phyloP scores from a whole-genome alignment of 208 protist genomes.

The Leishmania lainsoni region DNA sequence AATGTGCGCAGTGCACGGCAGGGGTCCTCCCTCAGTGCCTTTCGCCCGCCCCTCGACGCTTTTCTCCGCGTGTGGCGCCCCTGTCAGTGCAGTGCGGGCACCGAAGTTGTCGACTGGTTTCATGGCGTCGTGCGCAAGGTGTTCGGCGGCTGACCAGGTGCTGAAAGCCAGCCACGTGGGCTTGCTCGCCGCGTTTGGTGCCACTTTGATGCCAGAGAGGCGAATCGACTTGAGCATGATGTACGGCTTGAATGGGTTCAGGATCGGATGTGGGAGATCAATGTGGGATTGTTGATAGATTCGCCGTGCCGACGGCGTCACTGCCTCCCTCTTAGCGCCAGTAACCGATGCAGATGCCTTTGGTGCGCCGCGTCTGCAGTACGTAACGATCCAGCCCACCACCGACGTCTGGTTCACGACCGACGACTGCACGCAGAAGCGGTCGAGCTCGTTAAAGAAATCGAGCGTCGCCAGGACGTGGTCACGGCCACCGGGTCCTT shows the following conservation, averaged over 20 bases:
- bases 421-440: constrained; percentile 34
- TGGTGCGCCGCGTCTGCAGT: constrained; percentile 14
- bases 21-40: neutral
- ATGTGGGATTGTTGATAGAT: constrained; percentile 13
- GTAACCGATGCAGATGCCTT: neutral
- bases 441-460: constrained; percentile 39
- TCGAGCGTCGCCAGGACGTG: constrained; percentile 38
- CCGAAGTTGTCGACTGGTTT: neutral
- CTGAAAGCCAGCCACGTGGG: constrained; percentile 53
- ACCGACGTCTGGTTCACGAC: constrained; percentile 14
- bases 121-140: neutral
- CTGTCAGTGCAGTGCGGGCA: neutral
- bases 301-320: neutral
- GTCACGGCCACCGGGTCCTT: constrained; percentile 15
- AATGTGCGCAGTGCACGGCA: too few species aligned
- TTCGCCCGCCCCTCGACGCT: neutral
- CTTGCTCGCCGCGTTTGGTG: constrained; percentile 35
- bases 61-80: neutral
- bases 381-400: constrained; percentile 36
- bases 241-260: constrained; percentile 46
- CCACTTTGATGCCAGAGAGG: constrained; percentile 34
- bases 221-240: constrained; percentile 36
- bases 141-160: constrained; percentile 36
- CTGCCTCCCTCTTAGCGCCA: neutral
- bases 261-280: constrained; percentile 40